Evolutionary conservation across 1,284 basidiomycete genomes (phyloP).

Genomic region (Trichosporon sp.): DNA sequence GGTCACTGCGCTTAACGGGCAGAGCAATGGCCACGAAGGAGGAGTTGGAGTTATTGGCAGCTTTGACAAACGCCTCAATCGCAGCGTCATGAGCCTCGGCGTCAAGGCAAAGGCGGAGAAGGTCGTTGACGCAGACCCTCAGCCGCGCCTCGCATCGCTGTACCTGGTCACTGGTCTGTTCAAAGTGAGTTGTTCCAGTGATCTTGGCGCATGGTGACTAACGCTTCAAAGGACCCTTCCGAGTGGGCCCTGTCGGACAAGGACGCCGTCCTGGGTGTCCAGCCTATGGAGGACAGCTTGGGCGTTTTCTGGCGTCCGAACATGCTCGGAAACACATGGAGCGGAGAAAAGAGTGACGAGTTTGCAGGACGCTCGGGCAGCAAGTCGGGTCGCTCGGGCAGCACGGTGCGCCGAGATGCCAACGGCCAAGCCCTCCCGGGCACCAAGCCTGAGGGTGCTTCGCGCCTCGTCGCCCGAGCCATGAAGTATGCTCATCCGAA

Average conservation of each 20-base stretch:
- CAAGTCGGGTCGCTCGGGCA: slow-evolving; percentile 52
- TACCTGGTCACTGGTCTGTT: slow-evolving; percentile 60
- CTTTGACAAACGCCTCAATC: slow-evolving; percentile 33
- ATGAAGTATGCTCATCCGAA: slow-evolving; percentile 68
- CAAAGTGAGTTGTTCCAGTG: slow-evolving; percentile 47
- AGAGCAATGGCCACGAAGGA: slow-evolving; percentile 13
- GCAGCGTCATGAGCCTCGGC: slow-evolving; percentile 30
- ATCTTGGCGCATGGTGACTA: slow-evolving; percentile 13
- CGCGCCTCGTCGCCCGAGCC: slow-evolving; percentile 82
- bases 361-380: slow-evolving; percentile 32
- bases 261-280: slow-evolving; percentile 78
- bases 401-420: slow-evolving; percentile 51
- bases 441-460: slow-evolving; percentile 46
- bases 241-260: slow-evolving; percentile 89
- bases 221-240: slow-evolving; percentile 38
- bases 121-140: slow-evolving; percentile 41
- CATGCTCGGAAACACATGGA: slow-evolving; percentile 83
- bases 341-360: slow-evolving; percentile 61
- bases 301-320: slow-evolving; percentile 93
- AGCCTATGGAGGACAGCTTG: slow-evolving; percentile 84
- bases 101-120: slow-evolving; percentile 43
- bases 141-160: slow-evolving; percentile 56
- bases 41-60: slow-evolving; percentile 31
- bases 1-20: slow-evolving; percentile 23
- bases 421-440: slow-evolving; percentile 60